Percentiles rank a stretch among this genome's conserved stretches.
Conservation (phyloP, 2,329 filamentous ascomycete species). For the Fusarium sp. region DNA sequence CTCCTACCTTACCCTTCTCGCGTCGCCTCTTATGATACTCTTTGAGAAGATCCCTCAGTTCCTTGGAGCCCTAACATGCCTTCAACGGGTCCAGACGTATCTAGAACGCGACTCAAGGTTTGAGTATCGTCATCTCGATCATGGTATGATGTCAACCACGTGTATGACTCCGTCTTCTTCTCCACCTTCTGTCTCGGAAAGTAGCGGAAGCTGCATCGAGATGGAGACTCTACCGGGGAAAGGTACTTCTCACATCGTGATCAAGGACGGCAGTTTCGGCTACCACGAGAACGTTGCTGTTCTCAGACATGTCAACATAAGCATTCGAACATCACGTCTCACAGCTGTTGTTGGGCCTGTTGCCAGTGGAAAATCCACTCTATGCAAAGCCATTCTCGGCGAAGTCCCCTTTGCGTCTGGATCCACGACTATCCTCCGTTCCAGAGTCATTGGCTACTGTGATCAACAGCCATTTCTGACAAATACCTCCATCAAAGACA, state of each 20-base stretch:
- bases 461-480: constrained; percentile 46
- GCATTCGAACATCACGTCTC: constrained; percentile 27
- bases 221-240: not conserved
- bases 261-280: constrained; percentile 33
- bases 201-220: fast-evolving
- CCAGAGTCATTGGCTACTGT: constrained; percentile 42
- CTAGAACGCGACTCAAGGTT: not conserved
- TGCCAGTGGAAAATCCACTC: constrained; percentile 48
- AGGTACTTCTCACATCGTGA: not conserved
- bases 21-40: not conserved
- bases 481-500: constrained; percentile 49
- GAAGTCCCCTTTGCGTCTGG: constrained; percentile 36
- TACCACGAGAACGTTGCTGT: constrained; percentile 29
- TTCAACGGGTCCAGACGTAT: not conserved
- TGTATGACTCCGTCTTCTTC: fast-evolving
- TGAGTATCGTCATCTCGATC: not conserved
- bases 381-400: constrained; percentile 49
- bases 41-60: not conserved
- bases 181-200: not conserved
- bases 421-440: not conserved
- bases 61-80: not conserved
- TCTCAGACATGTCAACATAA: constrained; percentile 21
- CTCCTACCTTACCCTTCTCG: not conserved
- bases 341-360: constrained; percentile 50
- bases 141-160: fast-evolving